Evolutionary conservation across 768 basidiomycete genomes (phyloP).

Genomic region (Phylloporus arenicola): DNA sequence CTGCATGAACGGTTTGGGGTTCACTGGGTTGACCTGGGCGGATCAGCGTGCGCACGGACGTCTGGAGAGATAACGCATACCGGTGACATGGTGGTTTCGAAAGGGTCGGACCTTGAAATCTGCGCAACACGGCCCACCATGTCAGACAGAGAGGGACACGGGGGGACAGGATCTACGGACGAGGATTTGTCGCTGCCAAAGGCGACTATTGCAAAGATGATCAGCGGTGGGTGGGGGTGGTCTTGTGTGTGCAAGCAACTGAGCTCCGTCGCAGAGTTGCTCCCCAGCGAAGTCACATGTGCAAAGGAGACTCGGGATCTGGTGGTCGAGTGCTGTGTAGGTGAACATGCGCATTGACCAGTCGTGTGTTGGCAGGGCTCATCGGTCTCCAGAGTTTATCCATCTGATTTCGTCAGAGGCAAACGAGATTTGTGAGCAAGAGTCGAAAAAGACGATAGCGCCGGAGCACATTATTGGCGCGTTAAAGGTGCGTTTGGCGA

Average conservation of each 20-base stretch:
- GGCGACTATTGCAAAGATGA: slow-evolving; percentile 97
- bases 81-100: slow-evolving; percentile 11
- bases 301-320: slow-evolving; percentile 96
- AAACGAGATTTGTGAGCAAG: slow-evolving; percentile 96
- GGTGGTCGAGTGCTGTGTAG: slow-evolving; percentile 98
- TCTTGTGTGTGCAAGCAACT: slow-evolving; percentile 4
- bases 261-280: slow-evolving; percentile 56
- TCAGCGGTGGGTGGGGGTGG: slow-evolving; percentile 55
- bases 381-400: slow-evolving; percentile 74
- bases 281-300: slow-evolving; percentile 82
- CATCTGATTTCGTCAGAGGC: slow-evolving; percentile 96
- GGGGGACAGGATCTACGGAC: slow-evolving; percentile 61
- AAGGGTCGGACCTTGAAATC: slow-evolving; percentile 38
- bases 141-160: slow-evolving; percentile 87
- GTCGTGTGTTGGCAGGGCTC: slow-evolving; percentile 11
- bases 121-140: slow-evolving; percentile 40
- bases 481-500: slow-evolving; percentile 57
- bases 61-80: background rate
- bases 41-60: slow-evolving; percentile 5
- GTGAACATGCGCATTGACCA: slow-evolving; percentile 50
- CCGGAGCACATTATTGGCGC: slow-evolving; percentile 95
- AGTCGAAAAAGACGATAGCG: slow-evolving; percentile 97
- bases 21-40: slow-evolving; percentile 80
- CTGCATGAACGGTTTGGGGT: slow-evolving; percentile 98
- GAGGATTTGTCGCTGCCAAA: slow-evolving; percentile 95